phyloP scores from a whole-genome alignment of 352 stramenopile genomes.

The Plasmopara viticola region DNA sequence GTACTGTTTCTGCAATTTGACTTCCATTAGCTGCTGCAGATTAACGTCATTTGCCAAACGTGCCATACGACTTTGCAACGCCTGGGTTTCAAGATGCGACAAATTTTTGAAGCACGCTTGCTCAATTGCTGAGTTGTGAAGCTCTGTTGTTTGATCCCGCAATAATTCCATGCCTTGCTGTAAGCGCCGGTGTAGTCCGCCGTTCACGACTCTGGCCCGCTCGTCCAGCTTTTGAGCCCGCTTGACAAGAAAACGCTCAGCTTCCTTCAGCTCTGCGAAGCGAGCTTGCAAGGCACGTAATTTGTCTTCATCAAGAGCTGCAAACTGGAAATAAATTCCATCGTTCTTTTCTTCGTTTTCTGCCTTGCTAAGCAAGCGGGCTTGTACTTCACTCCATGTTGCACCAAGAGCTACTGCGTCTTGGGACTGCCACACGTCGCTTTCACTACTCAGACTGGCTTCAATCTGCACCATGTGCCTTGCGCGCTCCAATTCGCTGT shows the following conservation, averaged over 20 bases:
- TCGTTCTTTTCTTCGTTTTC: slow-evolving; percentile 12
- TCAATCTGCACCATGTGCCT: slow-evolving; percentile 79
- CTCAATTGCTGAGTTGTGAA: slow-evolving; percentile 63
- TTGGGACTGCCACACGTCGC: slow-evolving; percentile 37
- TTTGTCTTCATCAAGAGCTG: slow-evolving; percentile 32
- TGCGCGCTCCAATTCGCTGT: slow-evolving; percentile 57
- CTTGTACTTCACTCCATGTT: slow-evolving; percentile 40
- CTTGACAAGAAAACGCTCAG: slow-evolving; percentile 51
- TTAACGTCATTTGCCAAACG: slow-evolving; percentile 72
- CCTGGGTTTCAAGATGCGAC: slow-evolving; percentile 41
- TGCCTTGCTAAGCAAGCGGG: slow-evolving; percentile 29
- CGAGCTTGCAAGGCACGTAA: slow-evolving; percentile 45
- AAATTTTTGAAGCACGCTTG: slow-evolving; percentile 60
- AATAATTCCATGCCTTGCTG: slow-evolving; percentile 35
- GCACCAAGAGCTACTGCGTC: slow-evolving; percentile 12
- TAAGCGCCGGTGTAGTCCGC: slow-evolving; percentile 45
- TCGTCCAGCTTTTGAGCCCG: slow-evolving; percentile 71
- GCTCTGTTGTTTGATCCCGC: slow-evolving; percentile 29
- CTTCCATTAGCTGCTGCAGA: slow-evolving; percentile 63
- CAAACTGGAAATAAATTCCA: slow-evolving; percentile 38
- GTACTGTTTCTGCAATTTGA: slow-evolving; percentile 76
- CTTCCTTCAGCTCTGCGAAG: slow-evolving; percentile 64
- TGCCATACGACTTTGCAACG: slow-evolving; percentile 55
- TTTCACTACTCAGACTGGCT: slow-evolving; percentile 37
- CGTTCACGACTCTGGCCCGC: slow-evolving; percentile 54